Evolutionary conservation across 1,284 basidiomycete species (phyloP), one percentile per base, ranked within the genome.

Genomic region (Sanghuangporus baumii): DNA sequence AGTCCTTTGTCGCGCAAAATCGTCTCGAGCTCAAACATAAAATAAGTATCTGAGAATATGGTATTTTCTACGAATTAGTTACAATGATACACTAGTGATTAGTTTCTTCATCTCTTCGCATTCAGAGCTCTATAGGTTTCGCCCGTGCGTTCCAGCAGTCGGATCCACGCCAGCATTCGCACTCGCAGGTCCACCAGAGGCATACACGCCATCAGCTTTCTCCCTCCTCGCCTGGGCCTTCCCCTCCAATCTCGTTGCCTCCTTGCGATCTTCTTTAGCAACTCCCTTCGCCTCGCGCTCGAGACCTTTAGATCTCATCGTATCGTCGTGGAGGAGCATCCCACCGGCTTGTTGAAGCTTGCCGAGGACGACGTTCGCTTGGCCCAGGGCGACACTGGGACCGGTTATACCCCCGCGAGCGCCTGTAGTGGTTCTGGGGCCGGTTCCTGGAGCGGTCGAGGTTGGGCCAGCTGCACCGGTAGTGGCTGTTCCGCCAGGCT

Each of bases 261-360:
- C 64, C 14, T 36, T 20, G 26, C 59, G 52, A 8, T 59, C 50
- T 0, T 51, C 36, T 50, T 55, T 20, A 18, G 64, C 60, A 8
- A 51, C 57, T 18, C 60, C 64, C n/a, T 59, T 38, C 8, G 50
- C 20, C 52, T 65, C 64, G 9, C 61, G 62, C 23, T 62, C 57
- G 31, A 59, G 31, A 3, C 64, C 64, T 23, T 62, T 59, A 36
- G 48, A 61, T 6, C 37, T 43, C 64, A 62, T 59, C 18, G 46
- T 26, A 7, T 62, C 58, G 52, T 60, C 50, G n/a, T 20, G 41
- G 12, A 65, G 51, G 3, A 62, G 23, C 57, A 51, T 60, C 6
- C 64, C 64, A 1, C 57, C 64, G 11, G 57, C 61, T 20, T 65
- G 64, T 26, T 62, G 64, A 7, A 65, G 50, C 34, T 62, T 65